phyloP scores from a whole-genome alignment of 495 filamentous ascomycete species.

The Saxophila tyrrhenica region DNA sequence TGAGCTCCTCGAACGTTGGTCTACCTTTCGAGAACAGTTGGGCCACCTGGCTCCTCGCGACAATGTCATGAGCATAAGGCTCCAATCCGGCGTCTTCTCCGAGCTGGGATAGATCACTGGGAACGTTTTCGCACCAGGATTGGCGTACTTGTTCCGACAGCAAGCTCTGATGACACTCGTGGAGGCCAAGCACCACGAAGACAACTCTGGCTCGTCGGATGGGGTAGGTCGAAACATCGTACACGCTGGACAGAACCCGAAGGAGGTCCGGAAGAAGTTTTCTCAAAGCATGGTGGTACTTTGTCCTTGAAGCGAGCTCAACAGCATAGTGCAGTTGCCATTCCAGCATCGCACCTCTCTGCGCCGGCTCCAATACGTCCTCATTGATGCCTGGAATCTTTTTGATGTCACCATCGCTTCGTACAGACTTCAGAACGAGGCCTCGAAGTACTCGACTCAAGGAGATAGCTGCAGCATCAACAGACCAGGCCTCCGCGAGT shows the following conservation, averaged over 20 bases:
- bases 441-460: conserved; percentile 3
- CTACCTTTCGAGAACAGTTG: conserved; percentile 36
- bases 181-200: conserved; percentile 16
- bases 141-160: neutral
- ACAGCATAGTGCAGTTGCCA: conserved; percentile 36
- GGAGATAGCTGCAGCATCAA: neutral
- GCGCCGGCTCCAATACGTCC: conserved; percentile 23
- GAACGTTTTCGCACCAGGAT: neutral
- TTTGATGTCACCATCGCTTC: neutral
- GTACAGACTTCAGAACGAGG: neutral
- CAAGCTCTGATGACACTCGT: neutral
- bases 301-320: neutral
- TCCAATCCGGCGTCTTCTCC: conserved; percentile 45
- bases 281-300: conserved; percentile 4
- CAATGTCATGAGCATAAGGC: conserved; percentile 45
- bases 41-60: conserved; percentile 42
- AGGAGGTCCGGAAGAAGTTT: conserved; percentile 1
- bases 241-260: conserved; percentile 18
- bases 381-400: conserved; percentile 34
- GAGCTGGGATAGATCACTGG: conserved; percentile 16
- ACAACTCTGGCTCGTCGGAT: conserved; percentile 24
- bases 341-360: conserved; percentile 43
- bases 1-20: conserved; percentile 38
- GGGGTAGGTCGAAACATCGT: conserved; percentile 20
- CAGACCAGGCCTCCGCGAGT: conserved; percentile 21